Evolutionary conservation across 352 stramenopile species (phyloP).

Genomic region (Thraustotheca clavata): DNA sequence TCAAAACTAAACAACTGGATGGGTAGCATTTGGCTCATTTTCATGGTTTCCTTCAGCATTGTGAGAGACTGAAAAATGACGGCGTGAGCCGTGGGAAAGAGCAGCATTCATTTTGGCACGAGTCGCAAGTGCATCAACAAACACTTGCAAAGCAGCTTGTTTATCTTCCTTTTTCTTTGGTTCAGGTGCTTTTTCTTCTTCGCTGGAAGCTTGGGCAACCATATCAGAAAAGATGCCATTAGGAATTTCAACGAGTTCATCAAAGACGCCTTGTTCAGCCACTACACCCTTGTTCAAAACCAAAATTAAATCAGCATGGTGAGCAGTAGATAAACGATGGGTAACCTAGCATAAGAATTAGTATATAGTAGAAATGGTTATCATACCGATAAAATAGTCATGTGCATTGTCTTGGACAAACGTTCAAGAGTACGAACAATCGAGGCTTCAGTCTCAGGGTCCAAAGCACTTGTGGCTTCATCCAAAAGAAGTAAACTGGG

Average conservation of each 20-base stretch:
- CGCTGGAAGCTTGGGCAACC: constrained; percentile 27
- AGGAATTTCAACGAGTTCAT: constrained; percentile 46
- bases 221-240: constrained; percentile 79
- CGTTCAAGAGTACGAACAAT: constrained; percentile 77
- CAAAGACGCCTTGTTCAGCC: constrained; percentile 69
- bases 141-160: background rate
- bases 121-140: background rate
- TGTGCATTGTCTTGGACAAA: constrained; percentile 75
- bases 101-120: constrained; percentile 8
- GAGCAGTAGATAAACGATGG: constrained; percentile 70
- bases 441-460: constrained; percentile 78
- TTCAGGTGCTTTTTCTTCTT: background rate
- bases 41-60: background rate
- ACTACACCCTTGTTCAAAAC: constrained; percentile 69
- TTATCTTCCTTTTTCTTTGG: background rate
- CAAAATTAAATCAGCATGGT: constrained; percentile 76
- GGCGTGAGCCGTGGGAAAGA: background rate
- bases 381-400: constrained; percentile 72
- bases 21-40: background rate
- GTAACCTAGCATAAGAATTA: too few species aligned
- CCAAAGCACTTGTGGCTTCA: constrained; percentile 79
- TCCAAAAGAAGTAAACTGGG: constrained; percentile 75
- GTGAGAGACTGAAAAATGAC: background rate
- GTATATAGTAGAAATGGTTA: background rate
- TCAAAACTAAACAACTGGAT: background rate